Evolutionary conservation across 2,329 filamentous ascomycete species (phyloP).

Genomic region (Rutstroemia sp.): DNA sequence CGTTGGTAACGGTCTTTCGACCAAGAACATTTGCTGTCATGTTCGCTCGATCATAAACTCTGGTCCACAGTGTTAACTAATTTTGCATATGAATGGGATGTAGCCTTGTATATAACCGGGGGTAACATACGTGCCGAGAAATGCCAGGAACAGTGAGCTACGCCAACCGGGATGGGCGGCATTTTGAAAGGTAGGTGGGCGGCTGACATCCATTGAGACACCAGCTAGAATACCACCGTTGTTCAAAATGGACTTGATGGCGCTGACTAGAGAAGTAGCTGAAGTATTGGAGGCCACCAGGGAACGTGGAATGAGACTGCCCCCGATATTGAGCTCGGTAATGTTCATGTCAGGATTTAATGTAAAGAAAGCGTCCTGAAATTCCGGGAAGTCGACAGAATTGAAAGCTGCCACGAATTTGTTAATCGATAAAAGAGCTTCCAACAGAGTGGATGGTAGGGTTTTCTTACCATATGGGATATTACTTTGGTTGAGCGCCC

Average conservation of each 20-base stretch:
- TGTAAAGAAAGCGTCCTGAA: slow-evolving; percentile 3
- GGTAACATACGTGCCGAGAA: slow-evolving; percentile 5
- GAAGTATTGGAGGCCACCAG: slow-evolving; percentile 1
- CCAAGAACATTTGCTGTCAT: background rate
- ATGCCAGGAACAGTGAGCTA: slow-evolving; percentile 5
- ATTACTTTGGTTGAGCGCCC: background rate
- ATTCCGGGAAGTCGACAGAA: background rate
- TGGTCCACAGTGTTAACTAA: background rate
- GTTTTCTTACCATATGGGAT: slow-evolving; percentile 5
- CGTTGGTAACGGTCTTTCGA: background rate
- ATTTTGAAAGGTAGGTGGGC: background rate
- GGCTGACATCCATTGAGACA: slow-evolving; percentile 7
- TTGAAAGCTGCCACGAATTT: background rate
- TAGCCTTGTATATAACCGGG: background rate
- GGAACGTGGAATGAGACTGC: slow-evolving; percentile 6
- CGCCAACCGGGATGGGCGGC: slow-evolving; percentile 6
- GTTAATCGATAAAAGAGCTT: background rate
- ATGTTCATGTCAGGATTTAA: slow-evolving; percentile 7
- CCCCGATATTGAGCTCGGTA: slow-evolving; percentile 4
- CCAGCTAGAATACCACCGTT: slow-evolving; percentile 6
- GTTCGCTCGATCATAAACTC: background rate
- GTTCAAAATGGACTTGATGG: slow-evolving; percentile 1
- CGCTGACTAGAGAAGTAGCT: background rate
- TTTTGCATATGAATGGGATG: background rate
- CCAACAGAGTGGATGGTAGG: background rate